Conservation (phyloP, 2,329 filamentous ascomycete species). For the Hawksworthiomyces lignivorus region DNA sequence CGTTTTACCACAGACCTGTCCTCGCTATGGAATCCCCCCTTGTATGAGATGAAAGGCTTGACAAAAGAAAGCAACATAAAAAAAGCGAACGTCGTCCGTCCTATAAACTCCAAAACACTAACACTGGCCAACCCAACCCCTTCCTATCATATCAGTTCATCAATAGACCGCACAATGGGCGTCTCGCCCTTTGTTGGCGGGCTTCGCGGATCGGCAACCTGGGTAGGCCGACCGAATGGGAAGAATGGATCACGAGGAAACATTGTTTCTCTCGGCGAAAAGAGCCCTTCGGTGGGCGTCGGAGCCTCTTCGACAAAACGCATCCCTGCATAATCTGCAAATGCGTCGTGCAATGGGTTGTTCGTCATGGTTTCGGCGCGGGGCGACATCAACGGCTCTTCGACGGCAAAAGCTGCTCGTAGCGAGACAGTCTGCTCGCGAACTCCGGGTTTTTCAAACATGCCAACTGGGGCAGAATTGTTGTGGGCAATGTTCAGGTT, state of each 20-base stretch:
- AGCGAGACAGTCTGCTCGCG: constrained; percentile 3
- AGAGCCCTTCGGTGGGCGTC: constrained; percentile 44
- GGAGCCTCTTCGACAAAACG: constrained; percentile 45
- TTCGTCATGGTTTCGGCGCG: constrained; percentile 65
- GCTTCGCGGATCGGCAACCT: constrained; percentile 60
- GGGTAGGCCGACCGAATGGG: constrained; percentile 43
- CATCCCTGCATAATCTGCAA: constrained; percentile 37
- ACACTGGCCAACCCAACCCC: too few relatives aligned
- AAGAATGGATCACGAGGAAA: constrained; percentile 48
- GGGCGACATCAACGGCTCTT: constrained; percentile 59
- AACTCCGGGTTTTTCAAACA: neutral
- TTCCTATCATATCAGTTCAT: constrained; percentile 58
- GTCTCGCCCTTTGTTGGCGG: constrained; percentile 67
- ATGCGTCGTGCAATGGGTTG: constrained; percentile 51
- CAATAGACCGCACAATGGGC: constrained; percentile 70
- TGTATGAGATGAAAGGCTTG: too few relatives aligned
- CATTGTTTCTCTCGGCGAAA: constrained; percentile 43
- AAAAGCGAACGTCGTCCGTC: too few relatives aligned
- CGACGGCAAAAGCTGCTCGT: constrained; percentile 3
- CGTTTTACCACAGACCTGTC: too few relatives aligned
- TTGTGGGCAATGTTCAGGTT: neutral
- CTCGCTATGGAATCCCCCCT: too few relatives aligned
- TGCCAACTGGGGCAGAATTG: too few relatives aligned
- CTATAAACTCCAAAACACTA: too few relatives aligned
- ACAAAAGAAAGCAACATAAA: too few relatives aligned